These are phyloP conservation scores for Neckera pumila DNA, from an alignment of 225 moss, liverwort and hornwort species.

Conservation along the genomic window DNA sequence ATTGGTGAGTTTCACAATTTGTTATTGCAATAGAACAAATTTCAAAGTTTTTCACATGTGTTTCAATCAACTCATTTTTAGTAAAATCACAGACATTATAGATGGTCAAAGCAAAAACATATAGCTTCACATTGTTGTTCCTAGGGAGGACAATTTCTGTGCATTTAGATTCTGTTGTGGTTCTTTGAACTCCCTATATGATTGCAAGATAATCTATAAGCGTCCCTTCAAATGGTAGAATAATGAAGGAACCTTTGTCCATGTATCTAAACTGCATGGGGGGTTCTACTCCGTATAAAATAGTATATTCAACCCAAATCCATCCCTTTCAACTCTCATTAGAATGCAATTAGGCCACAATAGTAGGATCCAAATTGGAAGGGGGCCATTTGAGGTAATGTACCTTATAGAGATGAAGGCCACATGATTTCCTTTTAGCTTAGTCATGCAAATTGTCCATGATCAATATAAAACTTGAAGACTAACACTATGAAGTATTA, in stretches of 20 bases:
- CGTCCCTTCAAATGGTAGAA: neutral
- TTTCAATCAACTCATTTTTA: neutral
- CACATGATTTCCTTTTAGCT: neutral
- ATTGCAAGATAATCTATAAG: neutral
- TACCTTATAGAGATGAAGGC: neutral
- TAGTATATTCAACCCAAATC: neutral
- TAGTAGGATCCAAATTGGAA: neutral
- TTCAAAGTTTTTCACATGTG: accelerated
- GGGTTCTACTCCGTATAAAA: neutral
- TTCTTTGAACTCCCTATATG: accelerated
- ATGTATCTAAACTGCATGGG: neutral
- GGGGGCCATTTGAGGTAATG: neutral
- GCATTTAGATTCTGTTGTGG: too few relatives aligned
- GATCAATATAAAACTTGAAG: neutral
- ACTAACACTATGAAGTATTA: neutral
- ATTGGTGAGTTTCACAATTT: neutral
- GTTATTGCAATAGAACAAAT: too few relatives aligned
- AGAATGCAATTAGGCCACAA: neutral
- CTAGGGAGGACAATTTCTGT: neutral
- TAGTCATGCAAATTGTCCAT: too few relatives aligned
- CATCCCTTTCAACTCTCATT: too few relatives aligned
- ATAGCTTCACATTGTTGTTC: neutral
- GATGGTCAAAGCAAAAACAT: neutral
- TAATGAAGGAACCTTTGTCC: neutral
- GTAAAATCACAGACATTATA: neutral